Percentiles rank a stretch among this genome's conserved stretches.
phyloP scores from a whole-genome alignment of 306 rosid genomes.

The Castanospermum australe region DNA sequence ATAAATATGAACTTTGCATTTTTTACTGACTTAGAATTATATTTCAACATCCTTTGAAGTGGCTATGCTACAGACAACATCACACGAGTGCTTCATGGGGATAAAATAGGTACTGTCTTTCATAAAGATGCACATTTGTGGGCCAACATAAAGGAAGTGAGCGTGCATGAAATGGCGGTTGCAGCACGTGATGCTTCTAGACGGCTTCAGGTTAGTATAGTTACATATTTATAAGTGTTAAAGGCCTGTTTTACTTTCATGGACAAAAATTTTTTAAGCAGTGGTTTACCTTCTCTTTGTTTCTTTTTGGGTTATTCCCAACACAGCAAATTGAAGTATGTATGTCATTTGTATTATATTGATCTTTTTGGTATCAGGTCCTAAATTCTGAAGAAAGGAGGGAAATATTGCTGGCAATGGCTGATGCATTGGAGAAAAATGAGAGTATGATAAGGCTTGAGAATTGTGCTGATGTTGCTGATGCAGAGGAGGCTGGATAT shows the following conservation, averaged over 20 bases:
- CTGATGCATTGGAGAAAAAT: constrained; percentile 87
- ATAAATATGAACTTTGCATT: constrained; percentile 8
- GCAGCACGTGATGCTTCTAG: constrained; percentile 76
- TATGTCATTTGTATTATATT: neutral
- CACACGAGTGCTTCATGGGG: constrained; percentile 80
- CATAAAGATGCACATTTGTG: constrained; percentile 89
- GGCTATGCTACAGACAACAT: constrained; percentile 82
- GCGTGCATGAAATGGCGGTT: constrained; percentile 83
- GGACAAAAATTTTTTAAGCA: neutral
- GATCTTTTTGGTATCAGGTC: constrained; percentile 44
- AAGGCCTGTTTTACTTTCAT: neutral
- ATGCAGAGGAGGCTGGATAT: constrained; percentile 52
- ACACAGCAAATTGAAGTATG: neutral
- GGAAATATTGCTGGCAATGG: constrained; percentile 69
- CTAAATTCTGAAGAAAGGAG: constrained; percentile 65
- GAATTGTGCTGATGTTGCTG: constrained; percentile 64
- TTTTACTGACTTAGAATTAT: constrained; percentile 29
- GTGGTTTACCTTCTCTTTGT: neutral
- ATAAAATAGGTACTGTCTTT: constrained; percentile 83
- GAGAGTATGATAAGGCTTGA: constrained; percentile 51
- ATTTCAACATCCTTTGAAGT: constrained; percentile 38
- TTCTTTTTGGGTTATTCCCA: neutral
- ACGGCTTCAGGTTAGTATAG: constrained; percentile 62
- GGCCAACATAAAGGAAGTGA: constrained; percentile 58
- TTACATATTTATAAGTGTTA: neutral